A percentile compares a stretch with the other conserved stretches of the same genome.
phyloP scores from a whole-genome alignment of 1,284 basidiomycete species.

The Termitomyces sp. region DNA sequence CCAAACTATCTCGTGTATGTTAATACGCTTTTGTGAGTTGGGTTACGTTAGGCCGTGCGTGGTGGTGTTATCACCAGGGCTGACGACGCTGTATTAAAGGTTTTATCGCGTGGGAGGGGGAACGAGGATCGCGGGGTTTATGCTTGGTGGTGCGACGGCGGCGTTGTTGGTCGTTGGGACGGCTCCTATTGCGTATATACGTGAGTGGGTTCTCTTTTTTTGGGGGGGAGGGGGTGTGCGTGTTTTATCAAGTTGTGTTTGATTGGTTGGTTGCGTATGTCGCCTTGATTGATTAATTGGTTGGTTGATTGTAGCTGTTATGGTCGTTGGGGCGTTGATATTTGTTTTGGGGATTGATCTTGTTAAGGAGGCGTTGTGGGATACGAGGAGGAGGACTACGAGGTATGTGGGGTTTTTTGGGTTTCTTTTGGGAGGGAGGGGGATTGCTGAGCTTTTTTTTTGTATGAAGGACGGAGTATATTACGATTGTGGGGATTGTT shows the following conservation, averaged over 20 bases:
- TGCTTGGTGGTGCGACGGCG: constrained; percentile 77
- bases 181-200: constrained; percentile 82
- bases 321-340: constrained; percentile 89
- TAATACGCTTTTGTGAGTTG: constrained; percentile 79
- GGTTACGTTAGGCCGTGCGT: neutral
- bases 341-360: constrained; percentile 95
- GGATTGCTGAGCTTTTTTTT: too few species aligned
- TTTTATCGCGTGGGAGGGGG: constrained; percentile 95
- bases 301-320: constrained; percentile 80
- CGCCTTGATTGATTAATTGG: too few species aligned
- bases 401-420: constrained; percentile 38
- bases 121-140: constrained; percentile 78
- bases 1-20: constrained; percentile 87
- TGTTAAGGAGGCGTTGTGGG: constrained; percentile 94
- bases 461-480: constrained; percentile 55
- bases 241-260: too few species aligned
- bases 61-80: too few species aligned
- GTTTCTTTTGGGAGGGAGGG: neutral
- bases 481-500: constrained; percentile 78
- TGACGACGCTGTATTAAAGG: neutral
- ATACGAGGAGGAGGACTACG: constrained; percentile 87
- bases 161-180: constrained; percentile 81
- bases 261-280: too few species aligned
- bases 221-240: too few species aligned
- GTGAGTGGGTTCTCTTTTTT: too few species aligned